Conservation (phyloP, 306 rosid species). For the Oxytropis ochrocephala region DNA sequence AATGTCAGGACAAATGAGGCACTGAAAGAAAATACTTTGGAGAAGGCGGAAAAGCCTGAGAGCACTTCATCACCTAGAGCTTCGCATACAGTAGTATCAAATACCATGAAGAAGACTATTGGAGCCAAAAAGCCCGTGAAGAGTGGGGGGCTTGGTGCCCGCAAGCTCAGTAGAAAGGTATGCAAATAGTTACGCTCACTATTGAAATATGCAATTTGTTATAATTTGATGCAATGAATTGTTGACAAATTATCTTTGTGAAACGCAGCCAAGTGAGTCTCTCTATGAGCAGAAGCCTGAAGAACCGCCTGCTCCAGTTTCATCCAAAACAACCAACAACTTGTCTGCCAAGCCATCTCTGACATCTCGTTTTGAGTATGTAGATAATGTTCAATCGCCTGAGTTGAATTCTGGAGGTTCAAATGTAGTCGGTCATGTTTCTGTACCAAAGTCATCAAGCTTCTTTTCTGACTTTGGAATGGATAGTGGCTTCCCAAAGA, state of each 20-base stretch:
- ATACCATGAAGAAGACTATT: conserved; percentile 65
- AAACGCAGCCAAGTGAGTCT: conserved; percentile 72
- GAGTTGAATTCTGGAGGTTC: conserved; percentile 59
- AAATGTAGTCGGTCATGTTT: conserved; percentile 46
- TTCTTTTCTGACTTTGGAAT: conserved; percentile 94
- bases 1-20: conserved; percentile 41
- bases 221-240: not conserved
- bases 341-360: conserved; percentile 46
- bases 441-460: conserved; percentile 81
- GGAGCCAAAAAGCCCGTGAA: conserved; percentile 78
- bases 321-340: conserved; percentile 38
- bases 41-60: conserved; percentile 52
- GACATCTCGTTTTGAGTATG: conserved; percentile 85
- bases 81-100: conserved; percentile 42
- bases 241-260: conserved; percentile 17
- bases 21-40: conserved; percentile 43
- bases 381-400: conserved; percentile 66
- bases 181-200: conserved; percentile 32
- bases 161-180: conserved; percentile 76
- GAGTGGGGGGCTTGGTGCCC: conserved; percentile 88
- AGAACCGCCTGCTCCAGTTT: conserved; percentile 57
- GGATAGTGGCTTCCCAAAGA: conserved; percentile 79
- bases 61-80: conserved; percentile 54
- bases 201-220: conserved; percentile 37
- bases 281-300: conserved; percentile 95